Evolutionary conservation across 495 filamentous ascomycete species (phyloP), one percentile per base, ranked within the genome.

Genomic region (Rhypophila decipiens): DNA sequence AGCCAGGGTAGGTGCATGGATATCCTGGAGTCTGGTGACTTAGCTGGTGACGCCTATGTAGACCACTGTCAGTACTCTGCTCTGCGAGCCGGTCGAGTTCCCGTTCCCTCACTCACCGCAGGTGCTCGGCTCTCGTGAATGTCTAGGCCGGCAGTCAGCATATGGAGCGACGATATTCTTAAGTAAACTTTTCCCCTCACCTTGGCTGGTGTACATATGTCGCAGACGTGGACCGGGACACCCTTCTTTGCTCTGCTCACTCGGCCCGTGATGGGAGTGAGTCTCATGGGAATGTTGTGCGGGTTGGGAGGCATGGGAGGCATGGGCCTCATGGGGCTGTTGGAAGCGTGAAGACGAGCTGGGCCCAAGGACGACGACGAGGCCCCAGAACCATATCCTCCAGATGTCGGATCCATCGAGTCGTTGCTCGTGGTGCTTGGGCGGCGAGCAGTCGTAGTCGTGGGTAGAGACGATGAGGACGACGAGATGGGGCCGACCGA

Each of bases 171-270:
- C 0, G 24, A n/a, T 13, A 10, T 20, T 57, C 41, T 42, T 41
- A 18, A 45, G 38, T 4, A 37, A 18, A 29, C n/a, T 24, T 23
- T 15, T 31, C 27, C 45, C 29, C 68, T 46, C 49, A 83, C 83
- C 75, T 88, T 88, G 42, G 65, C 59, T 18, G 72, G 72, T 55
- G 69, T 73, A 60, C 84, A 87, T 37, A 72, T 71, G 23, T 85
- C 77, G 63, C 86, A 90, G 1, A 75, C 76, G 58, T 90, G 86
- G 19, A 90, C 86, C 20, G 82, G 84, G 47, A 88, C 78, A 13
- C 86, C 86, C 63, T 90, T 90, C 74, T 87, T 89, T 8, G 86
- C 86, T 57, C 84, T 83, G 67, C 86, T 90, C 38, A 88, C 80
- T 38, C 84, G 82, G 42, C 81, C 78, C 15, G 85, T 88, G 37